Base-by-base conservation (phyloP, 345 rosid genomes). In the Corymbia maculata region DNA sequence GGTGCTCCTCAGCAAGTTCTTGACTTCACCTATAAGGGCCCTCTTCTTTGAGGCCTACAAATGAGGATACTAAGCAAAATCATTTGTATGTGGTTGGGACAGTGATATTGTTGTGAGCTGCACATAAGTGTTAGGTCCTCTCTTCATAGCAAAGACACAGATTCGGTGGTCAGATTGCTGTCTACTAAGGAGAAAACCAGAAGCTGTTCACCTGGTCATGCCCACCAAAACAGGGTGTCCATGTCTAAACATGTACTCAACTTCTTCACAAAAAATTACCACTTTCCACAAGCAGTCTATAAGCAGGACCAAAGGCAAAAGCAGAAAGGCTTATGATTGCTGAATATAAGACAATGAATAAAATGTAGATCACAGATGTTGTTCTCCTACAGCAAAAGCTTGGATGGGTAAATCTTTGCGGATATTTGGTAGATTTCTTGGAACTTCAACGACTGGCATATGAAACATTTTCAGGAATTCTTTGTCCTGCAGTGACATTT, bases 211-310 rank as follows among this genome's bases (percentile, higher is more conserved):
- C 99, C 99, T 97, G 85, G 99, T 97, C 51, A 97, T 97, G 88
- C 99, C 99, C 87, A 96, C 99, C 92, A 97, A 94, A 95, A 97
- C 97, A 55, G 99, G 99, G 59, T 98, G 97, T 68, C 99, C 99
- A 88, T 94, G 96, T 88, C 95, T 92, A 90, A 96, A 97, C 98
- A 97, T 97, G 93, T 92, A 92, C 91, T 95, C 96, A 88, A 97
- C 98, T 95, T 97, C 99, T 89, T 89, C 96, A 85, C 98, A 94
- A 86, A 90, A 98, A 93, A 88, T 91, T 95, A 96, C 98, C 98
- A 97, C 93, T 97, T 97, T 79, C 99, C 99, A 21, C 94, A 94
- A 88, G 97, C 97, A 91, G 99, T 93, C 98, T 97, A 92, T 32
- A 86, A 89, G 85, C 86, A 88, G n/a, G 84, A 68, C 88, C 61